These are phyloP conservation scores for Capsella bursapastoris DNA, from an alignment of 345 rosid species.

Conservation along the genomic window DNA sequence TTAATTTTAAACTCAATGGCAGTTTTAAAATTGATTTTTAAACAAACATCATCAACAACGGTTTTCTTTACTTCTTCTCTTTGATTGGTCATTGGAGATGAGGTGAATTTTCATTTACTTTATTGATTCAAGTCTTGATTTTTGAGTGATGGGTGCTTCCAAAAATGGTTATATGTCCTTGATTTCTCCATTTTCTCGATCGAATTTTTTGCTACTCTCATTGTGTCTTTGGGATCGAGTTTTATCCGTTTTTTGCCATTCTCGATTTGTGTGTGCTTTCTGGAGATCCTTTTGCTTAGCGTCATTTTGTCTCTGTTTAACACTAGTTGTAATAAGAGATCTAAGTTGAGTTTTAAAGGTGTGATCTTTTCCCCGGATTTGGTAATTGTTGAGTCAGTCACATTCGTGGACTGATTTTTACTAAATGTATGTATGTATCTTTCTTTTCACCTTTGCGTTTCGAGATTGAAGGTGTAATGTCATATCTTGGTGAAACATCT, in stretches of 20 bases:
- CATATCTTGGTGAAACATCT: neutral
- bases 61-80: neutral
- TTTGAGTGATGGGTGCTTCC: conserved; percentile 30
- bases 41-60: neutral
- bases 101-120: neutral
- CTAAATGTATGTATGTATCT: conserved; percentile 2
- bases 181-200: neutral
- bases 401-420: conserved; percentile 30
- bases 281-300: neutral
- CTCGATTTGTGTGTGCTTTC: conserved; percentile 8
- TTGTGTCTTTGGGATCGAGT: conserved; percentile 21
- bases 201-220: neutral
- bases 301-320: neutral
- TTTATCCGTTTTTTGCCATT: conserved; percentile 11
- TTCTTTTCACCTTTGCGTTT: neutral
- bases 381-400: neutral
- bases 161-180: neutral
- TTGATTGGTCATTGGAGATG: conserved; percentile 4
- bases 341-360: conserved; percentile 7
- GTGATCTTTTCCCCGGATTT: conserved; percentile 3
- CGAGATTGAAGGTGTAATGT: neutral
- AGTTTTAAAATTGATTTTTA: neutral
- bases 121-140: conserved; percentile 7
- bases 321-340: conserved; percentile 2
- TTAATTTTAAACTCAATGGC: conserved; percentile 37